phyloP scores from a whole-genome alignment of 1,139 yeast genomes.

The Saccharomyces pastorianus region DNA sequence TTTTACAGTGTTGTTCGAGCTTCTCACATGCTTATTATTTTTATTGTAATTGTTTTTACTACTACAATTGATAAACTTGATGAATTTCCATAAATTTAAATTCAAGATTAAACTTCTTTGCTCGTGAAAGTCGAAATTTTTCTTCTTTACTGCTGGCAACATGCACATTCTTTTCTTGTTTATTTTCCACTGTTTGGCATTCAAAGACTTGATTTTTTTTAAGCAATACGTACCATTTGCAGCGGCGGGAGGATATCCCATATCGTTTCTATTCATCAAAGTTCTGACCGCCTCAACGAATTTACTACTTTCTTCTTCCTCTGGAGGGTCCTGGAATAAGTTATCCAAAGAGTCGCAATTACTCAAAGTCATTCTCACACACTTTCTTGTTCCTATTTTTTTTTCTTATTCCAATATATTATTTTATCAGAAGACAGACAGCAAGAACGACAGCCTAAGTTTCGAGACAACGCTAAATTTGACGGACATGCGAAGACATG shows the following conservation, averaged over 20 bases:
- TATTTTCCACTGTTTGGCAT: not conserved
- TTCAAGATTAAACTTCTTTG: conserved; percentile 6
- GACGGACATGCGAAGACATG: not conserved
- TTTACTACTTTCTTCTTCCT: not conserved
- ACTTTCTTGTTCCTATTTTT: not conserved
- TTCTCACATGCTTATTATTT: not conserved
- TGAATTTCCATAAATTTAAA: conserved; percentile 11
- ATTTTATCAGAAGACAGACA: too few species aligned
- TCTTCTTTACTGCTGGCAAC: conserved; percentile 1
- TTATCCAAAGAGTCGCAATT: not conserved
- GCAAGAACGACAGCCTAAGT: not conserved
- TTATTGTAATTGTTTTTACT: not conserved
- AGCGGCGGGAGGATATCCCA: not conserved
- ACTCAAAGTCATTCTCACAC: not conserved
- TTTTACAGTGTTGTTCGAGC: not conserved
- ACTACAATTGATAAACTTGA: not conserved
- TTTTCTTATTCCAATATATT: not conserved
- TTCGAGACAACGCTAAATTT: not conserved
- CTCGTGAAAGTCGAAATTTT: conserved; percentile 7
- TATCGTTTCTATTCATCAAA: not conserved
- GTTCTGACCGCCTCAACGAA: not conserved
- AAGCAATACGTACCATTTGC: not conserved
- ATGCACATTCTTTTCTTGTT: not conserved
- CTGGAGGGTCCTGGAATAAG: not conserved
- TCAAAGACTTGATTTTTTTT: not conserved